phyloP scores from a whole-genome alignment of 1,284 basidiomycete species.

The Tetrapyrgos nigripes region DNA sequence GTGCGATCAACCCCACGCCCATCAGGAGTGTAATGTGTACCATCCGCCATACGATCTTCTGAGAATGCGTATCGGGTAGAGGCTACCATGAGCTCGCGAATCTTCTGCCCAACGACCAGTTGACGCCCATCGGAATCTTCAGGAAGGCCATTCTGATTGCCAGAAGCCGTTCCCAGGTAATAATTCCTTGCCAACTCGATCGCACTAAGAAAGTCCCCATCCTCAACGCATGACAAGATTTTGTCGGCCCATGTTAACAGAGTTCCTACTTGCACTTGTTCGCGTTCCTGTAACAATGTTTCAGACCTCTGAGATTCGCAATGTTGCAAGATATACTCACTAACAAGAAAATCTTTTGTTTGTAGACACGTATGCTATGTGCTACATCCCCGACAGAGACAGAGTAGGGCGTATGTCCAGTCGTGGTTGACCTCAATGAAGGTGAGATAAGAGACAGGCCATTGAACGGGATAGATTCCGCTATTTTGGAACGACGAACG shows the following conservation, averaged over 20 bases:
- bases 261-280: conserved; percentile 83
- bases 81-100: conserved; percentile 86
- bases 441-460: conserved; percentile 61
- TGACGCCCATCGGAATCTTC: conserved; percentile 63
- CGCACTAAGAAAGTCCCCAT: conserved; percentile 89
- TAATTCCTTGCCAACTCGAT: conserved; percentile 89
- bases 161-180: conserved; percentile 83
- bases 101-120: conserved; percentile 75
- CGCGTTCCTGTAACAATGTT: conserved; percentile 55
- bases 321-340: conserved; percentile 53
- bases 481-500: conserved; percentile 53
- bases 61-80: conserved; percentile 93
- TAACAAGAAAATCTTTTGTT: conserved; percentile 90
- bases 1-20: conserved; percentile 94
- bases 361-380: conserved; percentile 84
- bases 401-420: conserved; percentile 53
- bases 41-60: conserved; percentile 91
- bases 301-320: conserved; percentile 3
- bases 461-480: conserved; percentile 68
- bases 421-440: conserved; percentile 51
- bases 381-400: conserved; percentile 62
- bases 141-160: conserved; percentile 90
- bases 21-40: conserved; percentile 82
- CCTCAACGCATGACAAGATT: conserved; percentile 83
- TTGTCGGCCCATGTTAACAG: conserved; percentile 96